Evolutionary conservation across 129 eudicot species (phyloP).

Genomic region (Daucus carota): DNA sequence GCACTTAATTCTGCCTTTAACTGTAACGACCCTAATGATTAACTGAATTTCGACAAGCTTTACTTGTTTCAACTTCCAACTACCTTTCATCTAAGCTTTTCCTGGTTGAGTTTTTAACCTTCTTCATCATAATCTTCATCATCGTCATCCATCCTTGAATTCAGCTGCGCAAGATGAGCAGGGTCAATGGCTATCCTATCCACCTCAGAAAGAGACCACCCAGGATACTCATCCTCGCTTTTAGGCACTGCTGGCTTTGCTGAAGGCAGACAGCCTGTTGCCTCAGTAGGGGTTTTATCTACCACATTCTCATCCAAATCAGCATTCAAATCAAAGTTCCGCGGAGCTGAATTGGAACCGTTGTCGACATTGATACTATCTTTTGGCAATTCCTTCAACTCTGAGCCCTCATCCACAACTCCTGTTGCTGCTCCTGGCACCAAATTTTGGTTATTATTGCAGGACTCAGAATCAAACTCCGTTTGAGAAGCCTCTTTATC

Average conservation of each 20-base stretch:
- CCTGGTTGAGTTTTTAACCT: not conserved
- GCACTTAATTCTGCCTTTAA: not conserved
- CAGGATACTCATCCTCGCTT: constrained; percentile 44
- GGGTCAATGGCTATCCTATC: constrained; percentile 69
- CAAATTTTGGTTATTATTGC: constrained; percentile 20
- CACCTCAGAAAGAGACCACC: constrained; percentile 61
- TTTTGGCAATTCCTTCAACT: constrained; percentile 15
- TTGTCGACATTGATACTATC: constrained; percentile 17
- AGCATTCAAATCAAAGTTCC: constrained; percentile 59
- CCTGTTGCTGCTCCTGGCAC: not conserved
- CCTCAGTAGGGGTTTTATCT: constrained; percentile 22
- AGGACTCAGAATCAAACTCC: constrained; percentile 35
- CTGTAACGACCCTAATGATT: not conserved
- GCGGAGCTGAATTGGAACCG: constrained; percentile 23
- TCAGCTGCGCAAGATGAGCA: constrained; percentile 45
- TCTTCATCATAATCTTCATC: constrained; percentile 95
- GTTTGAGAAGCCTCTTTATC: constrained; percentile 47
- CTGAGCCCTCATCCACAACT: constrained; percentile 14
- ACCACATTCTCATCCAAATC: constrained; percentile 44
- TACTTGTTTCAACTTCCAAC: not conserved
- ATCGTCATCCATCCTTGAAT: constrained; percentile 62
- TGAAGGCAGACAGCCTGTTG: constrained; percentile 12
- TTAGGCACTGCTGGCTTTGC: constrained; percentile 27
- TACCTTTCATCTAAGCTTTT: constrained; percentile 11
- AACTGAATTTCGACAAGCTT: not conserved